Conservation (phyloP, 2,329 filamentous ascomycete genomes). For the Nannizziopsis arthrosporioides region DNA sequence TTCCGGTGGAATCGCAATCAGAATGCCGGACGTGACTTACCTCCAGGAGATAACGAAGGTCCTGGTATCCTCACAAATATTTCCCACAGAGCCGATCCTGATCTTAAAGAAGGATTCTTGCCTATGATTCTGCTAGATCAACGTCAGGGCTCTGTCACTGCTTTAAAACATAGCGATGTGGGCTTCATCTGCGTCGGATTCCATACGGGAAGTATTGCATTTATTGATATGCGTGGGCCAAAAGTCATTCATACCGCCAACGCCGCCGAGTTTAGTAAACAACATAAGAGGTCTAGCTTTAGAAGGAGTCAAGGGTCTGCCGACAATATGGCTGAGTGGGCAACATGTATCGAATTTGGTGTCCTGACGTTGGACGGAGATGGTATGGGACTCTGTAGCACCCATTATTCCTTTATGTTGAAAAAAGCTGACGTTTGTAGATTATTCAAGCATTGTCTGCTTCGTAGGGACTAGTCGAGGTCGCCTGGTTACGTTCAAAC, state of each 20-base stretch:
- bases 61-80: slow-evolving; percentile 66
- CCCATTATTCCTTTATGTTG: not conserved
- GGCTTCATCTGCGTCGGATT: slow-evolving; percentile 85
- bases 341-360: slow-evolving; percentile 75
- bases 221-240: slow-evolving; percentile 82
- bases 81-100: slow-evolving; percentile 56
- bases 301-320: slow-evolving; percentile 42
- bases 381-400: slow-evolving; percentile 30
- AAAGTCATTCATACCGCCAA: slow-evolving; percentile 66
- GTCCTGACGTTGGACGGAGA: slow-evolving; percentile 91
- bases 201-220: slow-evolving; percentile 63
- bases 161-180: slow-evolving; percentile 74
- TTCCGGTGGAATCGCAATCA: slow-evolving; percentile 82
- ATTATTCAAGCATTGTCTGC: slow-evolving; percentile 86
- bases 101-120: slow-evolving; percentile 65
- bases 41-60: slow-evolving; percentile 42
- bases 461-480: slow-evolving; percentile 83
- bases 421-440: slow-evolving; percentile 25
- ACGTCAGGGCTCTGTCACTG: slow-evolving; percentile 68
- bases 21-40: slow-evolving; percentile 53
- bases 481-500: slow-evolving; percentile 77
- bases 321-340: slow-evolving; percentile 53
- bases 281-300: slow-evolving; percentile 66
- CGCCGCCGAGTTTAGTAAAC: slow-evolving; percentile 60
- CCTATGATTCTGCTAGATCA: slow-evolving; percentile 74